A percentile compares a stretch with the other conserved stretches of the same genome.
Conservation (phyloP, 1,284 basidiomycete genomes). For the Paramarasmius palmivorus region DNA sequence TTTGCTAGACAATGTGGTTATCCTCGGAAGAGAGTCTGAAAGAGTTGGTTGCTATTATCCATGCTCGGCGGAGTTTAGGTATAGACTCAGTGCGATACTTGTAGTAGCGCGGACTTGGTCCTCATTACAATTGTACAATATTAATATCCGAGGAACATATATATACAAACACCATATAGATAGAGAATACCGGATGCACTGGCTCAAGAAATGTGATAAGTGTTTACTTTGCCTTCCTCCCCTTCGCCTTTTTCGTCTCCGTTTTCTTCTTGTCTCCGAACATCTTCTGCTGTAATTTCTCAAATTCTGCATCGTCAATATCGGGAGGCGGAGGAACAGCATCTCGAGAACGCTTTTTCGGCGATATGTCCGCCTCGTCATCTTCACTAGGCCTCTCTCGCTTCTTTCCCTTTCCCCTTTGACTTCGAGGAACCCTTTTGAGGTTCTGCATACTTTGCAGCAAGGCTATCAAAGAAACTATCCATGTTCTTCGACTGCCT, state of each 20-base stretch:
- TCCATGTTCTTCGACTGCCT: constrained; percentile 62
- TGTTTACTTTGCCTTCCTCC: constrained; percentile 30
- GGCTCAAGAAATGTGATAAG: constrained; percentile 1
- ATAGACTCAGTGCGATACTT: constrained; percentile 82
- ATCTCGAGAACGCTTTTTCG: constrained; percentile 50
- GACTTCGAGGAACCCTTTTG: constrained; percentile 30
- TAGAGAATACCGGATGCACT: constrained; percentile 6
- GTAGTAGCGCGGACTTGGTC: constrained; percentile 30
- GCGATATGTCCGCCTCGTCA: constrained; percentile 42
- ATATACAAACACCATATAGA: constrained; percentile 8
- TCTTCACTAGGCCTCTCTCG: constrained; percentile 43
- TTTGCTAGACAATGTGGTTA: constrained; percentile 91
- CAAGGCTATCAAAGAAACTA: constrained; percentile 75
- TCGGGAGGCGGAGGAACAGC: constrained; percentile 47
- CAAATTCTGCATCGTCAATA: constrained; percentile 71
- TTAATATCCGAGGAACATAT: constrained; percentile 11
- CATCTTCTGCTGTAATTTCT: constrained; percentile 59
- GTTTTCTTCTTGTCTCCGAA: constrained; percentile 44
- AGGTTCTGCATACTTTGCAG: constrained; percentile 77
- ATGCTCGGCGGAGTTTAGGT: constrained; percentile 82
- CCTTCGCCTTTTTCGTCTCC: constrained; percentile 34
- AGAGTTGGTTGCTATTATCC: constrained; percentile 87
- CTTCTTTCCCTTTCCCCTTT: constrained; percentile 56
- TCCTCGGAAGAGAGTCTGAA: constrained; percentile 96
- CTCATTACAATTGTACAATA: constrained; percentile 14